Evolutionary conservation across 495 filamentous ascomycete genomes (phyloP).

Genomic region (Podospora pseudoanserina): DNA sequence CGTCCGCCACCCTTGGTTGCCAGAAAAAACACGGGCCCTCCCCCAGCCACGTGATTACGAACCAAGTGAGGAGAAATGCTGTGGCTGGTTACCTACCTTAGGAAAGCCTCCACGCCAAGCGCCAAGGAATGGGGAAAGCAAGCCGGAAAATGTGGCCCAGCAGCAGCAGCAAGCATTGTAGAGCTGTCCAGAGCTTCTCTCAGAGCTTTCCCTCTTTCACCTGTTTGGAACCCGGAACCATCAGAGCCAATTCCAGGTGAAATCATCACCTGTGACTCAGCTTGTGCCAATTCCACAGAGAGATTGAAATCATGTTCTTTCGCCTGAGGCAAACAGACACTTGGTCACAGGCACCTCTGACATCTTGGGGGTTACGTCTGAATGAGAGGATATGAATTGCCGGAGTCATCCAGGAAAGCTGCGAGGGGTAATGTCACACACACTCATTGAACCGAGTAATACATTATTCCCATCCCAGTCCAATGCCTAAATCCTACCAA

Average conservation of each 20-base stretch:
- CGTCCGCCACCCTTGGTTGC: slow-evolving; percentile 22
- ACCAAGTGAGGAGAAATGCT: slow-evolving; percentile 14
- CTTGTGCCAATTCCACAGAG: not conserved
- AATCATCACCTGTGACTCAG: not conserved
- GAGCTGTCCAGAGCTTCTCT: not conserved
- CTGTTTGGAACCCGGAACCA: not conserved
- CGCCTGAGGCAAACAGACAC: not conserved
- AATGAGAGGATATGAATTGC: not conserved
- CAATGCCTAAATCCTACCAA: not conserved
- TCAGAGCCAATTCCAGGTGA: too few species aligned
- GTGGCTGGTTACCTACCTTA: slow-evolving; percentile 15
- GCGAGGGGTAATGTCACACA: not conserved
- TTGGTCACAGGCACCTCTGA: not conserved
- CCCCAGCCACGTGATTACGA: slow-evolving; percentile 31
- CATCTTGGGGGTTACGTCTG: not conserved
- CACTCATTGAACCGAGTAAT: not conserved
- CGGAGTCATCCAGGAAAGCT: not conserved
- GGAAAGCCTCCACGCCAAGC: not conserved
- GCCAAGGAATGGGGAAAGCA: not conserved
- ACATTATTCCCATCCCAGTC: slow-evolving; percentile 2
- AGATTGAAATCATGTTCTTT: not conserved
- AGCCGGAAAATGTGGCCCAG: too few species aligned
- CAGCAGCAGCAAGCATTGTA: not conserved
- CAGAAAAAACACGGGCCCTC: slow-evolving; percentile 15
- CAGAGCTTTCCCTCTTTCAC: not conserved